Conservation (phyloP, 108 stramenopile species). For the Heterococcus sp. region DNA sequence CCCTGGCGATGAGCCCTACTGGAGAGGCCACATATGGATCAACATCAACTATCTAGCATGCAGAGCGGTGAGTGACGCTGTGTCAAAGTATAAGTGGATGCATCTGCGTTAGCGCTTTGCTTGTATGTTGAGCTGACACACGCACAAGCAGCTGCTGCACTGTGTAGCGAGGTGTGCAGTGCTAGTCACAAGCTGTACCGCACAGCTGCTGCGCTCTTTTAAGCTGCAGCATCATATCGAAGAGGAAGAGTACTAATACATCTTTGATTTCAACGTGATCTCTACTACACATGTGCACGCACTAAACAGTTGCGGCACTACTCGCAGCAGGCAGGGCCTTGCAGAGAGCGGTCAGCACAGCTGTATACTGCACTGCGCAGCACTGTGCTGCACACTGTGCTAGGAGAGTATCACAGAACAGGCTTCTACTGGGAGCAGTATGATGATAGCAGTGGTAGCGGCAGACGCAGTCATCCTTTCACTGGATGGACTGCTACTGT, state of each 20-base stretch:
- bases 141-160: neutral
- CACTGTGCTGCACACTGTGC: conserved; percentile 39
- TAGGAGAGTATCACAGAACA: conserved; percentile 39
- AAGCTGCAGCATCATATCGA: neutral
- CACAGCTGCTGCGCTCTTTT: neutral
- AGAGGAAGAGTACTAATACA: too few relatives aligned
- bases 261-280: too few relatives aligned
- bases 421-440: conserved; percentile 64
- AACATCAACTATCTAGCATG: conserved; percentile 58
- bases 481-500: conserved; percentile 60
- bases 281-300: too few relatives aligned
- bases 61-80: conserved; percentile 21
- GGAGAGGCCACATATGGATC: conserved; percentile 62
- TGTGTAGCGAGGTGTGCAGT: neutral
- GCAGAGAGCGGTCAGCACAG: conserved; percentile 5
- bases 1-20: conserved; percentile 60
- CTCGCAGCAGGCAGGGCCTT: neutral
- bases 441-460: conserved; percentile 46
- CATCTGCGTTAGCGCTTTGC: neutral
- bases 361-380: conserved; percentile 38
- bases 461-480: conserved; percentile 55
- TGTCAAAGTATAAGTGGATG: neutral
- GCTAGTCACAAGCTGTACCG: neutral
- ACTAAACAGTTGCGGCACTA: neutral
- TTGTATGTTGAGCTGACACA: neutral